Percentiles rank a stretch among this genome's conserved stretches.
Evolutionary conservation across 306 rosid species (phyloP).

Genomic region (Prunus kanzakura): DNA sequence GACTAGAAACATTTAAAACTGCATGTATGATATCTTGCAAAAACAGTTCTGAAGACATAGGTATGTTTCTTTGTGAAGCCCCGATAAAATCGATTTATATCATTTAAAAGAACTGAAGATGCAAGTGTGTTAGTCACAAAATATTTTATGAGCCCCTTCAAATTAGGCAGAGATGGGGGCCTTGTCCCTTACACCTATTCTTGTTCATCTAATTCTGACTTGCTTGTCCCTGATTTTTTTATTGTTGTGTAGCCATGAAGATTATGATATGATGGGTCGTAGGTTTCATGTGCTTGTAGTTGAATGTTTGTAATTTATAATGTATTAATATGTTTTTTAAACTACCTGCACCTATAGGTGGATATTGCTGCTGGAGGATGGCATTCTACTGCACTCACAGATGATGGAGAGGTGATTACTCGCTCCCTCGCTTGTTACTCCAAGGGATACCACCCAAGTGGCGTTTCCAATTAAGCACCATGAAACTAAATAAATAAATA

Average conservation of each 20-base stretch:
- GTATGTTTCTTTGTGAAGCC: neutral
- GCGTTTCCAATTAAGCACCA: neutral
- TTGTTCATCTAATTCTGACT: neutral
- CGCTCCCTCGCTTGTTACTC: constrained; percentile 8
- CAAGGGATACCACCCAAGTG: neutral
- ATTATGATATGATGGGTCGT: neutral
- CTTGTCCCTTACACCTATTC: neutral
- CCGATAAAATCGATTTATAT: neutral
- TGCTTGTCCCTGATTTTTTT: constrained; percentile 4
- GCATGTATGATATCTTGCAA: neutral
- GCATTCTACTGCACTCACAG: constrained; percentile 95
- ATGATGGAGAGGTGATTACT: constrained; percentile 77
- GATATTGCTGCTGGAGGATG: constrained; percentile 99
- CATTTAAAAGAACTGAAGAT: neutral
- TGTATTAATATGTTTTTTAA: constrained; percentile 7
- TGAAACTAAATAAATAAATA: neutral
- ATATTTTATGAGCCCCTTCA: neutral
- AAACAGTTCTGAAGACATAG: neutral
- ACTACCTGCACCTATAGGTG: constrained; percentile 47
- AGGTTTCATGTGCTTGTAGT: neutral
- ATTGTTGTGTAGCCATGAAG: neutral
- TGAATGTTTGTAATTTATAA: neutral
- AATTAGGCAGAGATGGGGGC: neutral
- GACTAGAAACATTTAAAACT: neutral
- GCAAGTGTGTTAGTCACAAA: neutral